Evolutionary conservation across 2,329 filamentous ascomycete species (phyloP), one percentile per base, ranked within the genome.

Genomic region (Colletotrichum sp.): DNA sequence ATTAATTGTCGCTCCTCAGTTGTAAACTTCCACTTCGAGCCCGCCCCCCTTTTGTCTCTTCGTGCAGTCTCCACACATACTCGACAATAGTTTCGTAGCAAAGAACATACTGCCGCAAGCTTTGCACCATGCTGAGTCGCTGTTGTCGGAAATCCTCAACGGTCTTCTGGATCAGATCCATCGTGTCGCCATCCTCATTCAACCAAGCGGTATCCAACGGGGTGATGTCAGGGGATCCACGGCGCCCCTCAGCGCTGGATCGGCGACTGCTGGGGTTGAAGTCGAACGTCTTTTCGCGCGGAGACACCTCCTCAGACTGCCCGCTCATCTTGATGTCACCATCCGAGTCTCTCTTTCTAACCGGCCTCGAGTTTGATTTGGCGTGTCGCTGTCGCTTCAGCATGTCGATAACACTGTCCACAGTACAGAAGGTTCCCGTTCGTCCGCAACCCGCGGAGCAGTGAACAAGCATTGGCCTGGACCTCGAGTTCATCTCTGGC

Each of bases 341-440:
- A 28, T 90, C 88, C 4, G 77, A 72, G 39, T 87, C 85, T 5
- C 80, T 52, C 9, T 78, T 78, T 10, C 77, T 72, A 6, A 75
- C 77, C 6, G 78, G 75, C 43, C 72, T 79, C 26, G 60, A 65
- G 28, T 60, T 83, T 81, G 43, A 78, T 48, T 84, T 84, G 10
- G 83, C 83, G 67, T 87, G 83, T 36, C 88, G 90, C 84, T 98
- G 96, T n/a, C 95, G 92, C 86, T 98, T 98, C 76, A 99, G 87
- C 94, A 98, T 98, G 84, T 98, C 96, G 72, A 99, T 93, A 10
- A 99, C 97, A 52, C 94, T 96, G 83, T 99, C 97, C 18, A 99
- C 96, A 0, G 97, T 98, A 83, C 97, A 99, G 82, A 99, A 99
- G 0, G 97, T 96, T 5, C 97, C 97, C 0, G 97, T 99, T 16